Evolutionary conservation across 2,329 filamentous ascomycete species (phyloP), one percentile per base, ranked within the genome.

Genomic region (Fonsecaea nubica): DNA sequence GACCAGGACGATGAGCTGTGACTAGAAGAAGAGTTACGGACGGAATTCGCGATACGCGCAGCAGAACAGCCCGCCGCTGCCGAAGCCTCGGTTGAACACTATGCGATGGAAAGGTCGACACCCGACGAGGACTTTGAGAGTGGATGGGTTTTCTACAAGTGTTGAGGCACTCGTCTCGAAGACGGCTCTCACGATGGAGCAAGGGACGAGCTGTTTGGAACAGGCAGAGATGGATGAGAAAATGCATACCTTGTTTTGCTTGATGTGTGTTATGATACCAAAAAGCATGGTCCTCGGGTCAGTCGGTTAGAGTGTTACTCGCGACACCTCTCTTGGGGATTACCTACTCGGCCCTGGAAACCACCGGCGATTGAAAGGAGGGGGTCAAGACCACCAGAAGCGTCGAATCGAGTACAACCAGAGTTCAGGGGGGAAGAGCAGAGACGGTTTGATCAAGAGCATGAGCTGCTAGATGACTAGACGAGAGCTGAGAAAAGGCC

Each of bases 1-100:
- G 94, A 93, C 59, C 89, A 90, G 70, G 87, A 93, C 72, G 92
- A 94, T 74, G 92, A 94, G 72, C 77, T 85, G 74, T 97, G 93
- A 97, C 92, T 93, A 70, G 82, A 87, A 53, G 79, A 88, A 78
- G 89, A 92, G 77, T 79, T 92, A 55, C 82, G 89, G 73, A 84
- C 58, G 60, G 68, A 72, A 56, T 68, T 63, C 50, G 66, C 64
- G n/a, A 69, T 60, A 52, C 62, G 61, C 53, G 15, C 63, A 15
- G 45, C 63, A n/a, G 55, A 64, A 50, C 21, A 52, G n/a, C 32
- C 60, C 8, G 21, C 58, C 13, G 42, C 65, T 15, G 30, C 18
- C 25, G 62, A 38, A 42, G 63, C 71, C 45, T 70, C 70, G 21
- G 71, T 73, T 2, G 71, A 72, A 64, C 71, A 73, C 48, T 73